Evolutionary conservation across 2,329 filamentous ascomycete species (phyloP).

Genomic region (Xenoacremonium recifei): DNA sequence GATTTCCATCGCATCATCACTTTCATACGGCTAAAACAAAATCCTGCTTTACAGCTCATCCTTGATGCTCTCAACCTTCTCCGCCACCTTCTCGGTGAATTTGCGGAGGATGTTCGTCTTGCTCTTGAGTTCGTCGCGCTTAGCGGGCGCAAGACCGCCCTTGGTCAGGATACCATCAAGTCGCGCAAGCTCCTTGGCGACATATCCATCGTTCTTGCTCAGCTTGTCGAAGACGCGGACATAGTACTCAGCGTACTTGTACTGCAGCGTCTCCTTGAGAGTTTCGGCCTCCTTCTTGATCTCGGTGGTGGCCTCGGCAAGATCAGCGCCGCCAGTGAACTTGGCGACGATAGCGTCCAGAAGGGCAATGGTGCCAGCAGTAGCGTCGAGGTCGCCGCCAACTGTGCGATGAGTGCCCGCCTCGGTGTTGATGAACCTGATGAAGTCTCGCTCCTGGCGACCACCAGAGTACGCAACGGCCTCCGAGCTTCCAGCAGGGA

Average conservation of each 20-base stretch:
- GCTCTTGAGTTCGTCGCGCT: conserved; percentile 82
- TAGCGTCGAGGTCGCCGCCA: conserved; percentile 75
- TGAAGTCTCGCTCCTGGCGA: conserved; percentile 72
- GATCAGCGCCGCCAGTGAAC: conserved; percentile 62
- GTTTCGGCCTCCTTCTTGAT: conserved; percentile 67
- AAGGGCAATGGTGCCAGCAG: conserved; percentile 77
- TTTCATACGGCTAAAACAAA: conserved; percentile 2
- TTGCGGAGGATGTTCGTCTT: conserved; percentile 85
- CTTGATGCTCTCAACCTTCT: conserved; percentile 60
- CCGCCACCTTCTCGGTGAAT: conserved; percentile 64
- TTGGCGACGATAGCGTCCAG: conserved; percentile 76
- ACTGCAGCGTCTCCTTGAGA: conserved; percentile 59
- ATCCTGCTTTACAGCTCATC: conserved; percentile 37
- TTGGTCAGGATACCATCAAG: conserved; percentile 80
- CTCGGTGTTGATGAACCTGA: conserved; percentile 84
- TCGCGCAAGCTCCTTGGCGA: conserved; percentile 79
- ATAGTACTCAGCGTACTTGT: conserved; percentile 92
- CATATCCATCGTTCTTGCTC: conserved; percentile 72
- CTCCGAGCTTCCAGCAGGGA: conserved; percentile 78
- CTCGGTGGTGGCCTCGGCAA: conserved; percentile 66
- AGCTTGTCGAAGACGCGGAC: conserved; percentile 87
- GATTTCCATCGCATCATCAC: conserved; percentile 9
- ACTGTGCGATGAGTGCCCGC: conserved; percentile 79
- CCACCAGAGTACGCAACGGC: conserved; percentile 70
- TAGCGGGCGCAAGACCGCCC: conserved; percentile 79